Evolutionary conservation across 495 filamentous ascomycete genomes (phyloP), one percentile per base, ranked within the genome.

Genomic region (Acidomyces sp.): DNA sequence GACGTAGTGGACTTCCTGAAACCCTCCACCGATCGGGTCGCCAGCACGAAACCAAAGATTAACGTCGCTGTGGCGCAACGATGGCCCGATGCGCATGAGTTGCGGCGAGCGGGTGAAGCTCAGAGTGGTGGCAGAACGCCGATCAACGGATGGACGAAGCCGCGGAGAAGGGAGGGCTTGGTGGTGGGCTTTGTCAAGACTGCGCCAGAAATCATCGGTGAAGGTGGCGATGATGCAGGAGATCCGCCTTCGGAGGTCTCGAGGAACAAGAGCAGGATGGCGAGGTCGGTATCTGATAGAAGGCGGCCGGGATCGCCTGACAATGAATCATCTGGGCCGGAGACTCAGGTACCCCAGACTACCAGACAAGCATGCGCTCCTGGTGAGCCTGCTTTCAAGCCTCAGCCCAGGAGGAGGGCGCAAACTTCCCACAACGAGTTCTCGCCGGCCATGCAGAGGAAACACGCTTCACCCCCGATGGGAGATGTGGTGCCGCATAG

Each of bases 141-240:
- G 23, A 32, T 27, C 24, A 40, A 37, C 12, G 47, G 47, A 19
- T 50, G 26, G 12, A 13, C 13, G 24, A 53, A 46, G 22, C 37
- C 50, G 20, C 47, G 61, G 36, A 62, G 65, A 30, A 66, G 65
- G 43, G 82, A 82, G 53, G 75, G 75, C 3, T 60, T 88, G 43
- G 58, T 57, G 13, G 85, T 93, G n/a, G 70, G 66, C 30, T 94
- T 93, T 53, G 70, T 62, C 6, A 66, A 78, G 35, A 66, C 59
- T 16, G 62, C 63, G 42, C 82, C 84, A 12, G 80, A 82, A 25
- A 54, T 92, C 35, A 92, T 94, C 57, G 86, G 86, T 18, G 74
- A 82, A 52, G 86, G 86, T 17, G 86, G 86, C 11, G 85, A 93
- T 58, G 85, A 92, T 46, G 74, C 78, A 29, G 77, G 81, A 26